Percentiles rank a stretch among this genome's conserved stretches.
Conservation (phyloP, 495 filamentous ascomycete genomes). For the Xylaria flabelliformis region DNA sequence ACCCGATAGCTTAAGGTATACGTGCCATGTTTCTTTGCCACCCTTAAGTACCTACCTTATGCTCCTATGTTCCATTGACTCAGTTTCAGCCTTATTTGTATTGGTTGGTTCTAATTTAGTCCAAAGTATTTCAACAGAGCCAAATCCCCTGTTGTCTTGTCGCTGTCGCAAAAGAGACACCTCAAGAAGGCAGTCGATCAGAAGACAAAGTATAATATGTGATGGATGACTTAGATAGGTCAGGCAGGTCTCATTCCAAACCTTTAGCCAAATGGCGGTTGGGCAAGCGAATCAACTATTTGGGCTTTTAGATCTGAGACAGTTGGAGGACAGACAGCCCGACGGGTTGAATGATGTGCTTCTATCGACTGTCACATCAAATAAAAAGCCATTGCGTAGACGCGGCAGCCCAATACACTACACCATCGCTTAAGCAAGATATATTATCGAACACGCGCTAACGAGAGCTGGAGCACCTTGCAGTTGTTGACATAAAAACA, state of each 20-base stretch:
- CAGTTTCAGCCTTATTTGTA: background rate
- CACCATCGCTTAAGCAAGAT: slow-evolving; percentile 5
- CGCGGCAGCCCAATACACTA: slow-evolving; percentile 5
- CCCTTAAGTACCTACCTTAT: background rate
- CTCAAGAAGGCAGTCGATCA: background rate
- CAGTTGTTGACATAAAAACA: background rate
- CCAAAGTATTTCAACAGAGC: background rate
- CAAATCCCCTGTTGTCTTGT: background rate
- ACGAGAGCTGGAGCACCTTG: slow-evolving; percentile 3
- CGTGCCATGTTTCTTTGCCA: background rate
- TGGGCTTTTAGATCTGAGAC: background rate
- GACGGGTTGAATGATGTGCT: slow-evolving; percentile 2
- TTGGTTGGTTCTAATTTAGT: background rate
- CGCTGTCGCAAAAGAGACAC: background rate
- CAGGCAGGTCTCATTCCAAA: background rate
- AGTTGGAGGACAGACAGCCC: background rate
- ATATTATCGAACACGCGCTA: slow-evolving; percentile 6
- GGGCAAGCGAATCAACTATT: background rate
- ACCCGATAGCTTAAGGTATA: background rate
- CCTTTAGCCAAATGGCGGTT: background rate
- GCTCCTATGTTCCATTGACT: background rate
- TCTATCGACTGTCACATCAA: background rate
- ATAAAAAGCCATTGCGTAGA: background rate
- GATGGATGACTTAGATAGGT: background rate
- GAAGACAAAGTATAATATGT: background rate